Evolutionary conservation across 805 yeast species (phyloP), one percentile per base, ranked within the genome.

Genomic region (Kodamaea kakaduensis): DNA sequence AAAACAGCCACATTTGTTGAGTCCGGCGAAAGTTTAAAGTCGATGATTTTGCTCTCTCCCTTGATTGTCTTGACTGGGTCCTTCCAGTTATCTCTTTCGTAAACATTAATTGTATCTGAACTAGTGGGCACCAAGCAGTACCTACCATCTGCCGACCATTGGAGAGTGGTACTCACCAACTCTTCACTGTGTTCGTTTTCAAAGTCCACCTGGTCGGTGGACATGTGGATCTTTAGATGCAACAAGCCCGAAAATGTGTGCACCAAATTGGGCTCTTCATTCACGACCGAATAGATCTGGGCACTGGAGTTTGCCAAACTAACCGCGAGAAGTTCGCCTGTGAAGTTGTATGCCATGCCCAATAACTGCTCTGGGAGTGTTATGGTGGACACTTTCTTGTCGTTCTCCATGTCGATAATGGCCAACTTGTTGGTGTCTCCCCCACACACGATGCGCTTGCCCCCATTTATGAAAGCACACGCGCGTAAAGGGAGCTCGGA

Each of bases 71-170:
- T 41, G 15, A 31, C 37, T 23, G 42, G 15, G 14, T 37, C 22
- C 22, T 31, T 25, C 67, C 67, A 70, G 38, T 67, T 53, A 15
- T 55, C 47, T 36, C 75, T 55, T 37, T 61, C 56, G 36, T 60
- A 77, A 0, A 75, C 64, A 34, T 67, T 67, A 31, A 81, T 66
- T 2, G 67, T 59, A 30, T 66, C 61, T 14, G 68, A 60, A 23
- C 65, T 60, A 5, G 81, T 63, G 2, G 95, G 88, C 13, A 85
- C 50, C 2, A 88, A 86, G 31, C 87, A 64, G n/a, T 65, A 55
- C 35, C 74, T 74, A 12, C 95, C 95, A 35, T 71, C 67, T 2
- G 82, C 75, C 38, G 78, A 75, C 95, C 95, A 87, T 23, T 72
- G 74, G 2, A 78, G 69, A 26, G 71, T 71, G 0, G 84, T 69